Evolutionary conservation across 179 eudicot genomes (phyloP), one percentile per base, ranked within the genome.

Genomic region (Nepenthes alata): DNA sequence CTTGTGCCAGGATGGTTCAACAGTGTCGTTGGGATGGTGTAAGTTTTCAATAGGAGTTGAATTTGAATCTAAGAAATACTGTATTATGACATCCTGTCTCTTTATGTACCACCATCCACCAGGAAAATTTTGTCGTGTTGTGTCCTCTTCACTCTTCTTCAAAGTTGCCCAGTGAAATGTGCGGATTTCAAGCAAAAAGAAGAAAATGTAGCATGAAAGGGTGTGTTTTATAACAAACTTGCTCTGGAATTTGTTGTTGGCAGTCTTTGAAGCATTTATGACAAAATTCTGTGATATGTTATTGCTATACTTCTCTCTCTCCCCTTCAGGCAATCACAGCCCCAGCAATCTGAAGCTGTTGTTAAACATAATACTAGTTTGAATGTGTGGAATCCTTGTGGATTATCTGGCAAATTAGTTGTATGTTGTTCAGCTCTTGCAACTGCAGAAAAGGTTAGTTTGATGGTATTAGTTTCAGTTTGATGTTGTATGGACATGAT

Each of bases 21-120:
- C 72, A 83, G 67, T 87, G 90, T 72, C 88, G 96, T 37, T 94
- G 99, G 99, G 99, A 94, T 77, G 68, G 59, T 69, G 99, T 90
- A 81, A 48, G 95, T 70, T 15, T 59, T 51, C 13, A 60, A 4
- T 55, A 52, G 13, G 14, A 37, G 49, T 55, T 63, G 1, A 25
- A 10, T 53, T 35, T 14, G 8, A 16, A 55, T 37, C 10, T 15
- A 35, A 4, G 5, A 52, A 52, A 11, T 15, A 52, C 34, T 50
- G 10, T 50, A 6, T 16, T 36, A 14, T 56, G 5, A 3, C 44
- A 41, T 35, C 47, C 10, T 11, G 3, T 3, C 37, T 56, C 47
- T 49, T 37, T 37, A 57, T 61, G 47, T 70, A 52, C 57, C 56
- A 59, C 34, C n/a, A 14, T 59, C 62, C 59, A 57, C 57, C 82